Evolutionary conservation across 2,329 filamentous ascomycete species (phyloP).

Genomic region (Atkinsonella hypoxylon): DNA sequence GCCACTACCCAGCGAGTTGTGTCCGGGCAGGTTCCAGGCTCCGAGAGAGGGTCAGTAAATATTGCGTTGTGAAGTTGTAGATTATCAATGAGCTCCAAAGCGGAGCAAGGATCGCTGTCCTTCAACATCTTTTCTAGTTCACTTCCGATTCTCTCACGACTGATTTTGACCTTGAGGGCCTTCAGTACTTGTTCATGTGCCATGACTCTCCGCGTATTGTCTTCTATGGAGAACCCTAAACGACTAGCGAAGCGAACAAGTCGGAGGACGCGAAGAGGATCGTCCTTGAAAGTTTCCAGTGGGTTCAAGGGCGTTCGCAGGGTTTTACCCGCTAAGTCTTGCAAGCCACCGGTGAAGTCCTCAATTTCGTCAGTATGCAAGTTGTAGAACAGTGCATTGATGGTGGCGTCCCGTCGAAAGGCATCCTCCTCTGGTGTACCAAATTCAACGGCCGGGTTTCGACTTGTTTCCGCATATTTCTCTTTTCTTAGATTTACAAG

Average conservation of each 20-base stretch:
- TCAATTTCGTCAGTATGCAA: constrained; percentile 68
- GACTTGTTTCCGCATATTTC: constrained; percentile 63
- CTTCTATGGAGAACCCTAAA: constrained; percentile 67
- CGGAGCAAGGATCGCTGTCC: constrained; percentile 45
- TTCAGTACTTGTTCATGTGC: constrained; percentile 62
- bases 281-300: constrained; percentile 86
- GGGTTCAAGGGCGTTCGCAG: constrained; percentile 82
- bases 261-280: constrained; percentile 76
- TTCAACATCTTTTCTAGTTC: constrained; percentile 89
- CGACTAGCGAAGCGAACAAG: constrained; percentile 85
- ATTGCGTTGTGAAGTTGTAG: constrained; percentile 60
- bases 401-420: constrained; percentile 75
- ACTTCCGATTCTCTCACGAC: constrained; percentile 73
- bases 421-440: constrained; percentile 88
- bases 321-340: constrained; percentile 59
- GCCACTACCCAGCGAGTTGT: constrained; percentile 47
- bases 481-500: constrained; percentile 92
- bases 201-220: constrained; percentile 61
- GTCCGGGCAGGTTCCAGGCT: constrained; percentile 41
- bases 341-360: constrained; percentile 71
- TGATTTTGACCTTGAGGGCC: constrained; percentile 79
- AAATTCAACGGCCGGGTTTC: constrained; percentile 46
- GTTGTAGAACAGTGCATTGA: constrained; percentile 96
- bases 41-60: constrained; percentile 55
- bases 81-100: constrained; percentile 53